Conservation (phyloP, 305 asterid species). For the Fraxinus sp. region DNA sequence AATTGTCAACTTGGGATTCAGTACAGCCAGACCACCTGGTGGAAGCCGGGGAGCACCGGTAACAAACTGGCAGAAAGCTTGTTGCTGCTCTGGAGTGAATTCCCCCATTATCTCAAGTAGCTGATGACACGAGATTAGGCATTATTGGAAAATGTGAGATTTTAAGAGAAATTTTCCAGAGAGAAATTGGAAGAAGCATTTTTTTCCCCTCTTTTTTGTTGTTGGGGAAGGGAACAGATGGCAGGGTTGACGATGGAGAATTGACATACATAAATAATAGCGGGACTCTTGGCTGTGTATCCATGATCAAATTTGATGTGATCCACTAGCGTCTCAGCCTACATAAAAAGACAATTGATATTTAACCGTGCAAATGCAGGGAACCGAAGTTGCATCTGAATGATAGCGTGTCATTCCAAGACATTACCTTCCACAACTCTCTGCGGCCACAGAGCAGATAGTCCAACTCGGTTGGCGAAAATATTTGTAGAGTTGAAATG, state of each 20-base stretch:
- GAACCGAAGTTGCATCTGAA: conserved; percentile 12
- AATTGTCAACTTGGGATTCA: too few relatives aligned
- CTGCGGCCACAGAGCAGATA: conserved; percentile 94
- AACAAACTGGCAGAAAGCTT: too few relatives aligned
- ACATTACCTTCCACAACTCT: conserved; percentile 90
- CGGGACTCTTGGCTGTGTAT: conserved; percentile 94
- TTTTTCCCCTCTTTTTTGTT: too few relatives aligned
- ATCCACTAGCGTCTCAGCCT: conserved; percentile 88
- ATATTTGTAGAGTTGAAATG: conserved; percentile 78
- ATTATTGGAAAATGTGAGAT: too few relatives aligned
- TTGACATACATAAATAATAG: conserved; percentile 61
- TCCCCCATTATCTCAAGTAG: too few relatives aligned
- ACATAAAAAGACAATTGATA: conserved; percentile 27
- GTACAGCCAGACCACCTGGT: too few relatives aligned
- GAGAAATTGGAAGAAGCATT: too few relatives aligned
- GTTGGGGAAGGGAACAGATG: too few relatives aligned
- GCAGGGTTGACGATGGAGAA: neutral
- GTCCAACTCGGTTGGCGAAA: conserved; percentile 92
- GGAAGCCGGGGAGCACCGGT: too few relatives aligned
- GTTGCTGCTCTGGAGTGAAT: too few relatives aligned
- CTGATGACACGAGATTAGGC: too few relatives aligned
- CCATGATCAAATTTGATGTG: conserved; percentile 99
- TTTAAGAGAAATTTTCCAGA: too few relatives aligned
- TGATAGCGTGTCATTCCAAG: neutral
- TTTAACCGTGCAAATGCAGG: conserved; percentile 23